phyloP scores from a whole-genome alignment of 1,139 yeast genomes.

The Taphrina confusa region DNA sequence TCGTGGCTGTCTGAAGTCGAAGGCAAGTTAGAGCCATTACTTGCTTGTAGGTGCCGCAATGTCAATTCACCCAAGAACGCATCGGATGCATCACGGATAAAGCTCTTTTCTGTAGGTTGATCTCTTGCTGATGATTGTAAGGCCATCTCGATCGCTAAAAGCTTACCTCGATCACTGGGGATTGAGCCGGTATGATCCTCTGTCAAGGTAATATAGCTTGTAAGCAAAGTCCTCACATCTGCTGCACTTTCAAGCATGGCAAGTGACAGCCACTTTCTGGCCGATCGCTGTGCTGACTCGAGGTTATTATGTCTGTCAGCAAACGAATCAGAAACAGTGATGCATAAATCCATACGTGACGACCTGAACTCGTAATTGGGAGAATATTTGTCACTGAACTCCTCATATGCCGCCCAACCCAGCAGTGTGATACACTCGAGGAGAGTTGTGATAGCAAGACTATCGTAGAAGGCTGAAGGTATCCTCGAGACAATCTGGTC shows the following conservation, averaged over 20 bases:
- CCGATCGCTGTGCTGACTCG: constrained; percentile 5
- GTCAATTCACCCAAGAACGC: constrained; percentile 26
- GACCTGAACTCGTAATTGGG: constrained; percentile 73
- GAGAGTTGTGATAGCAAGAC: constrained; percentile 68
- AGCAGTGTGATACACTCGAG: constrained; percentile 77
- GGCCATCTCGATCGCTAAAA: constrained; percentile 22
- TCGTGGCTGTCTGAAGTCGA: background rate
- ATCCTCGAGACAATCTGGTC: constrained; percentile 64
- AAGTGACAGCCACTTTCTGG: constrained; percentile 9
- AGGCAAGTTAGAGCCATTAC: background rate
- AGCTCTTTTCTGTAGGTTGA: constrained; percentile 3
- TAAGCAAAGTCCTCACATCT: constrained; percentile 17
- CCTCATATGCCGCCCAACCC: constrained; percentile 79
- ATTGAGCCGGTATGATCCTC: constrained; percentile 10
- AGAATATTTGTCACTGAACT: constrained; percentile 81
- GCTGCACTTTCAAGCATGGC: constrained; percentile 31
- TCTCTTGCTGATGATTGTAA: constrained; percentile 8
- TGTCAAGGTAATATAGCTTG: constrained; percentile 8
- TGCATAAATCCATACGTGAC: constrained; percentile 42
- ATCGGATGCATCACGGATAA: constrained; percentile 17
- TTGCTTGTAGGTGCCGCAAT: constrained; percentile 18
- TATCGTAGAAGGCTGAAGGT: constrained; percentile 83
- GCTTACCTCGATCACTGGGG: constrained; percentile 17
- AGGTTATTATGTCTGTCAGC: constrained; percentile 17
- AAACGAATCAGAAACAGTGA: constrained; percentile 21